These are phyloP conservation scores for Nissolia schottii DNA, from an alignment of 306 rosid genomes.

Conservation along the genomic window DNA sequence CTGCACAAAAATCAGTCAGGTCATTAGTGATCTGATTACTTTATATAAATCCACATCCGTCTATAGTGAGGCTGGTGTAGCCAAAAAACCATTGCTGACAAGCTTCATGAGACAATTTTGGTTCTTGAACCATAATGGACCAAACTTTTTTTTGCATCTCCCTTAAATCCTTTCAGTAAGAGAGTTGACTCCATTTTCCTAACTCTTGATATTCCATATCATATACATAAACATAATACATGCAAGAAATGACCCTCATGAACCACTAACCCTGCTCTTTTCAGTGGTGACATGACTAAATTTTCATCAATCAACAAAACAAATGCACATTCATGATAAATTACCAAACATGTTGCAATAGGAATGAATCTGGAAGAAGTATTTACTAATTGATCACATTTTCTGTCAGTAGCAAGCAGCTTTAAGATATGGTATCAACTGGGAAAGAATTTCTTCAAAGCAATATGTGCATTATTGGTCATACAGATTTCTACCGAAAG, in stretches of 20 bases:
- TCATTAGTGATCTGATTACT: constrained; percentile 4
- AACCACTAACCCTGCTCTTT: neutral
- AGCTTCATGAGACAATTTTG: constrained; percentile 5
- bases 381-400: neutral
- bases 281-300: neutral
- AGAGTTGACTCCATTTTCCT: neutral
- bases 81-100: constrained; percentile 9
- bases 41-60: neutral
- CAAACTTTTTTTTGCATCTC: constrained; percentile 4
- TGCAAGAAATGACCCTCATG: neutral
- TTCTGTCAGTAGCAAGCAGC: constrained; percentile 3
- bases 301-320: neutral
- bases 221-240: neutral
- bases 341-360: neutral
- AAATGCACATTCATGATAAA: neutral
- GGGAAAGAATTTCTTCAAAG: constrained; percentile 1
- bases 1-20: constrained; percentile 44
- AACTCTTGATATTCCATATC: constrained; percentile 20
- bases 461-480: neutral
- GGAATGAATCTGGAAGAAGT: neutral
- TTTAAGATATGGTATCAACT: constrained; percentile 4
- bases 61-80: neutral
- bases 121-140: constrained; percentile 7
- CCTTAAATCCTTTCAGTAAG: constrained; percentile 5
- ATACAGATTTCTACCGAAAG: neutral